phyloP scores from a whole-genome alignment of 2,329 filamentous ascomycete genomes.

The Talaromyces piceae region DNA sequence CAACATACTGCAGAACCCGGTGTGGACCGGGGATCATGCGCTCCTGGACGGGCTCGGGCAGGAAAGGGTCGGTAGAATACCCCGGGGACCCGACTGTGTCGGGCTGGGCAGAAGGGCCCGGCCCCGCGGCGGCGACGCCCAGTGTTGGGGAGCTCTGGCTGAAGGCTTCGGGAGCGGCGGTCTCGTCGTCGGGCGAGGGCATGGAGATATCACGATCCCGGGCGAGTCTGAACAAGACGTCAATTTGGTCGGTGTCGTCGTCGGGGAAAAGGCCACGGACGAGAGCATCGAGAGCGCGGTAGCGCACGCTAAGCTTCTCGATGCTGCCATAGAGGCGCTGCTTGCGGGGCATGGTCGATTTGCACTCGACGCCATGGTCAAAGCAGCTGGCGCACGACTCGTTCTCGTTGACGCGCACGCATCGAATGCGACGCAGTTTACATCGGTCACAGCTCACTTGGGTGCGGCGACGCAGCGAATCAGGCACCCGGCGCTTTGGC shows the following conservation, averaged over 20 bases:
- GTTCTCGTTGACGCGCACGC: slow-evolving; percentile 10
- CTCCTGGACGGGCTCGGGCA: slow-evolving; percentile 6
- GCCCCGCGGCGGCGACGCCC: neutral
- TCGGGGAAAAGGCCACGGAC: slow-evolving; percentile 10
- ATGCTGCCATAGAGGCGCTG: slow-evolving; percentile 11
- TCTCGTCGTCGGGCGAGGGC: slow-evolving; percentile 9
- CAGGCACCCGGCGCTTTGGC: slow-evolving; percentile 6
- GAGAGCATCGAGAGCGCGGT: slow-evolving; percentile 11
- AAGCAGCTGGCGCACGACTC: slow-evolving; percentile 10
- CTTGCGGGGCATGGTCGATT: slow-evolving; percentile 11
- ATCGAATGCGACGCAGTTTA: slow-evolving; percentile 11
- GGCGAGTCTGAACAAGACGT: slow-evolving; percentile 9
- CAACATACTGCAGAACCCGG: slow-evolving; percentile 10
- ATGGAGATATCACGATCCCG: slow-evolving; percentile 6
- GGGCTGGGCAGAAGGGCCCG: neutral
- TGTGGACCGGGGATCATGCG: slow-evolving; percentile 9
- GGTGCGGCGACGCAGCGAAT: slow-evolving; percentile 5
- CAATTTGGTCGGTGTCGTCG: slow-evolving; percentile 10
- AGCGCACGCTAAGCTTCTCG: slow-evolving; percentile 10
- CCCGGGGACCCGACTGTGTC: neutral
- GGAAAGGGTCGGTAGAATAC: neutral
- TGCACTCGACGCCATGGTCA: slow-evolving; percentile 7
- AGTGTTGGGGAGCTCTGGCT: neutral
- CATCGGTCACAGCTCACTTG: slow-evolving; percentile 11
- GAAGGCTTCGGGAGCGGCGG: slow-evolving; percentile 9